Evolutionary conservation across 2,329 filamentous ascomycete species (phyloP), one percentile per base, ranked within the genome.

Genomic region (Cladorrhinum sp.): DNA sequence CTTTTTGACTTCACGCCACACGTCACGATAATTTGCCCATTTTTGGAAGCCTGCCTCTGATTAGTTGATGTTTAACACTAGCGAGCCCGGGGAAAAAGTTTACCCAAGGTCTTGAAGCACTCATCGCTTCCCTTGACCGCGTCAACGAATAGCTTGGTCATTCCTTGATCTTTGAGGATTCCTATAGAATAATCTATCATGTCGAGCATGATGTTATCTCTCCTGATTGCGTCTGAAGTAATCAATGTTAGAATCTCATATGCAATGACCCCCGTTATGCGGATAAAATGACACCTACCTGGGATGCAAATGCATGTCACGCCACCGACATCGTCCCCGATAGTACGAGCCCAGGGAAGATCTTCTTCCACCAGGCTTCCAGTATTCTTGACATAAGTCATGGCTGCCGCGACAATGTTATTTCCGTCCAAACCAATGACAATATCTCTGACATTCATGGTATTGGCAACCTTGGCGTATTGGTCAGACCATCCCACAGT

Each of bases 401-500:
- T 73, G 25, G 83, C 84, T 1, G 78, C 73, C 0, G 82, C 82
- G 18, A 85, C 76, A 50, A 86, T 77, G 1, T 68, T 74, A 20
- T 74, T 72, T 25, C 77, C 76, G 49, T 83, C 78, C 16, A 83
- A 67, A 1, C 79, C 83, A 22, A 86, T 64, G n/a, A 86, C 68
- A 55, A 87, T 78, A 64, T 86, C 81, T 51, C 75, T 74, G 41
- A 84, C 74, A 63, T 79, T 74, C 54, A 75, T 74, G 7, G 78
- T 77, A 63, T 79, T 76, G 50, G 77, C 77, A 9, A 84, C 74
- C 63, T 76, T 78, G 58, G 77, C 77, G 64, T 86, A 87, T 66
- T 85, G 81, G 66, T 86, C 83, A 65, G 81, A 85, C 81, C 83
- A 85, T 49, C 83, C 83, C 65, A 84, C 78, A 50, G 77, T 76